Evolutionary conservation across 2,329 filamentous ascomycete species (phyloP), one percentile per base, ranked within the genome.

Genomic region (Stenocarpella maydis): DNA sequence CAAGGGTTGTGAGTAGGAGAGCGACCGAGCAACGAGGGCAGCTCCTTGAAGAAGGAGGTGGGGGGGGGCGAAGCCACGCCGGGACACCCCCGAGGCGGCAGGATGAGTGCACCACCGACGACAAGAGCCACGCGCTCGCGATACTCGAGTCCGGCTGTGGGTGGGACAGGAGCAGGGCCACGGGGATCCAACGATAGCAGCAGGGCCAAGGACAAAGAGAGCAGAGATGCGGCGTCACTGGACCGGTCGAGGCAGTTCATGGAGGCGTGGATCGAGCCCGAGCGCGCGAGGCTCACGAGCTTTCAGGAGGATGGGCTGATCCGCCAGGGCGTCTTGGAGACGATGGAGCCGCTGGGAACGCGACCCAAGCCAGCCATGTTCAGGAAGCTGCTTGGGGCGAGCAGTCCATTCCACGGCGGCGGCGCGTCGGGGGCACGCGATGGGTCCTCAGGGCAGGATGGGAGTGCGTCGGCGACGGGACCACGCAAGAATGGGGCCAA

Each of bases 281-380:
- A 85, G 9, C 80, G 88, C 47, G 86, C 88, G 79, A 84, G 81
- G 79, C 88, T 86, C 79, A 77, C 94, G 14, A 95, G 92, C 77
- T 97, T 91, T 77, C 89, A 93, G 82, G 93, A 97, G 77, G 88
- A 86, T 69, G 92, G 92, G 53, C 86, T 96, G 74, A 84, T 91
- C 75, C 86, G 91, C 60, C 88, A 90, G 78, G 92, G 92, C 72
- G 92, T 97, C 21, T 84, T 97, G 69, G 91, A 93, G 79, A 91
- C 91, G 75, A 97, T 97, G 94, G 90, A 90, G 65, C 91, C 94
- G 31, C 82, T 97, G 68, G 94, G 94, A 49, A 86, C 90, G 67
- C 84, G 90, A 74, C 94, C 94, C 15, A 88, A 87, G 80, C 86
- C 85, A 26, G 81, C 86, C 58, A 86, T 88, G 77, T 83, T 90